Evolutionary conservation across 116 monocot genomes (phyloP), one percentile per base, ranked within the genome.

Genomic region (Posidonia oceanica): DNA sequence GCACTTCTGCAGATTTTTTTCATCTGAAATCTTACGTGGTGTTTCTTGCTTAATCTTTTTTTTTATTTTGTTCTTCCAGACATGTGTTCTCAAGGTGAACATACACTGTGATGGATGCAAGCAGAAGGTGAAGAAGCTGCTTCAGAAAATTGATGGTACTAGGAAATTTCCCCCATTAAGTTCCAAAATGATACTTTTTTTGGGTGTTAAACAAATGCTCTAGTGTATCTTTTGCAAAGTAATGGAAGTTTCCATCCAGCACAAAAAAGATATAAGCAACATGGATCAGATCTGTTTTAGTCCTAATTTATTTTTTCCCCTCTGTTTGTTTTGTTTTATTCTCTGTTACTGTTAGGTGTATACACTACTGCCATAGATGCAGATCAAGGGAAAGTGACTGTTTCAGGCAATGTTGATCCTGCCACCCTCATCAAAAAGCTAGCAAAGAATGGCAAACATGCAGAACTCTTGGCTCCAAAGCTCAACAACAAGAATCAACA

Each of bases 371-470:
- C 37, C 74, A 77, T 91, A 64, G 84, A 91, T 68, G 73, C 80
- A 56, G 90, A 91, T 36, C 80, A 87, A 59, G 82, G 84, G 69
- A 82, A 74, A 71, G 82, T 82, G 51, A 82, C 75, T 4, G 75
- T 82, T 61, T 78, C 82, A 8, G 82, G 82, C 71, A 78, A 70
- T 48, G 75, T 72, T 44, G 82, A 82, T 68, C 74, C 82, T 14
- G 75, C 69, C 12, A 68, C 75, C n/a, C 75, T 82, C 21, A 71
- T 82, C 40, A 86, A 81, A 20, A 90, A 84, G 77, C 86, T 90
- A 14, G 39, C 36, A 22, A 90, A 90, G 73, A 72, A 80, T n/a
- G 86, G 86, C 44, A 90, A 90, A 37, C 84, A 86, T 74, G 86
- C 86, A 29, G 86, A 86, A 65, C 74, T 82, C 18, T 42, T 82